A percentile compares a stretch with the other conserved stretches of the same genome.
These are phyloP conservation scores for Hyaloperonospora arabidopsidis DNA, from an alignment of 352 stramenopile genomes.

Conservation along the genomic window DNA sequence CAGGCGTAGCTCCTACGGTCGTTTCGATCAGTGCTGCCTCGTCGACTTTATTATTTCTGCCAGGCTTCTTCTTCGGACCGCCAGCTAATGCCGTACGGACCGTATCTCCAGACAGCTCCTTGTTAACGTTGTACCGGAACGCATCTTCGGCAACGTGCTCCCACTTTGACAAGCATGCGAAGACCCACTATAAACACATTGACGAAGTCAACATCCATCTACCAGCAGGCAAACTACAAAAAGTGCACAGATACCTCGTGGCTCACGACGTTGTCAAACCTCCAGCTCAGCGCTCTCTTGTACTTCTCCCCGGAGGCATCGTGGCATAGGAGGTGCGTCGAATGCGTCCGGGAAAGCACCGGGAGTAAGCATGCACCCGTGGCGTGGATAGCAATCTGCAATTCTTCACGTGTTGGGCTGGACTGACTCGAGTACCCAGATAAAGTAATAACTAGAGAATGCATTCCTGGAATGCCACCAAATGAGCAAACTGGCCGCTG, in stretches of 20 bases:
- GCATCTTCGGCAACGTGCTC: slow-evolving; percentile 45
- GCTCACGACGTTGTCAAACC: slow-evolving; percentile 70
- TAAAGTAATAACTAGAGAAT: slow-evolving; percentile 73
- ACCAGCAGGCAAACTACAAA: not conserved
- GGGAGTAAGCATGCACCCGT: slow-evolving; percentile 80
- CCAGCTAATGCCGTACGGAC: slow-evolving; percentile 21
- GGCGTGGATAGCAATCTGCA: slow-evolving; percentile 77
- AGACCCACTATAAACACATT: slow-evolving; percentile 50
- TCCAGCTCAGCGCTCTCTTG: slow-evolving; percentile 77
- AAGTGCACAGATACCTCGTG: slow-evolving; percentile 45
- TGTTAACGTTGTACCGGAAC: slow-evolving; percentile 36
- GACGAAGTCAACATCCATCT: slow-evolving; percentile 9
- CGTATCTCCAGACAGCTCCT: slow-evolving; percentile 17
- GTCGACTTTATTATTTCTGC: slow-evolving; percentile 12
- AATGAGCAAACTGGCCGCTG: slow-evolving; percentile 52
- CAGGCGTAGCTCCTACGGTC: slow-evolving; percentile 21
- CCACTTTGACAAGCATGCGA: slow-evolving; percentile 63
- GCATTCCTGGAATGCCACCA: slow-evolving; percentile 69
- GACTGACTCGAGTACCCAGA: slow-evolving; percentile 77
- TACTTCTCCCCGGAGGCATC: slow-evolving; percentile 79
- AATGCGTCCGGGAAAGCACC: slow-evolving; percentile 73
- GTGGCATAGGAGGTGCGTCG: slow-evolving; percentile 73
- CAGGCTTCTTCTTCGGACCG: slow-evolving; percentile 24
- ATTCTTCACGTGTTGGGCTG: slow-evolving; percentile 64
- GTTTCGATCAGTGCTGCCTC: slow-evolving; percentile 21